Percentiles rank a stretch among this genome's conserved stretches.
phyloP scores from a whole-genome alignment of 768 basidiomycete genomes.

The Auricularia sp. region DNA sequence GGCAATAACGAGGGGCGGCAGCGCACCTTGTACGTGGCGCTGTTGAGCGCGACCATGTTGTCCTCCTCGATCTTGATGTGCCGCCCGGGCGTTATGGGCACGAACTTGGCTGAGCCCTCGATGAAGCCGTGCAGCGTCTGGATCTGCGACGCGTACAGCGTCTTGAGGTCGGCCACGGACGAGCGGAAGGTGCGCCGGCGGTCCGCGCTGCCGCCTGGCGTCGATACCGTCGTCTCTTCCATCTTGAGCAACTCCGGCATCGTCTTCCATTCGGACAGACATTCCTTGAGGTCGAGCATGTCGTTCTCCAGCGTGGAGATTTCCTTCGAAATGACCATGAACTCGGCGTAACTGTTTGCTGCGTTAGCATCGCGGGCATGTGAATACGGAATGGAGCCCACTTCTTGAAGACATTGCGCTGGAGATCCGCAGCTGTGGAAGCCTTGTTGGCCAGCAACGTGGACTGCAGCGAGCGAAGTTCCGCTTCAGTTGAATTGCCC shows the following conservation, averaged over 20 bases:
- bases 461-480: conserved; percentile 65
- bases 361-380: neutral
- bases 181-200: conserved; percentile 64
- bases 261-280: conserved; percentile 88
- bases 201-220: conserved; percentile 39
- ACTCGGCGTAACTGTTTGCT: conserved; percentile 77
- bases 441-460: conserved; percentile 62
- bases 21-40: conserved; percentile 77
- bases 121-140: conserved; percentile 81
- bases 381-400: conserved; percentile 20
- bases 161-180: conserved; percentile 89
- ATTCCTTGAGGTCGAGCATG: conserved; percentile 93
- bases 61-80: conserved; percentile 86
- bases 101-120: conserved; percentile 91
- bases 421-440: conserved; percentile 69
- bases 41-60: conserved; percentile 72
- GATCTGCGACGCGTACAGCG: conserved; percentile 92
- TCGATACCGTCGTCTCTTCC: conserved; percentile 60
- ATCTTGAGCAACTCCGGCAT: conserved; percentile 92
- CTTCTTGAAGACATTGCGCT: conserved; percentile 94
- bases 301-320: conserved; percentile 94
- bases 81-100: conserved; percentile 81
- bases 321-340: conserved; percentile 94
- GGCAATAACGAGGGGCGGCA: too few species aligned
- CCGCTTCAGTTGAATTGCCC: conserved; percentile 82